Evolutionary conservation across 495 filamentous ascomycete genomes (phyloP).

Genomic region (Podospora pseudopauciseta): DNA sequence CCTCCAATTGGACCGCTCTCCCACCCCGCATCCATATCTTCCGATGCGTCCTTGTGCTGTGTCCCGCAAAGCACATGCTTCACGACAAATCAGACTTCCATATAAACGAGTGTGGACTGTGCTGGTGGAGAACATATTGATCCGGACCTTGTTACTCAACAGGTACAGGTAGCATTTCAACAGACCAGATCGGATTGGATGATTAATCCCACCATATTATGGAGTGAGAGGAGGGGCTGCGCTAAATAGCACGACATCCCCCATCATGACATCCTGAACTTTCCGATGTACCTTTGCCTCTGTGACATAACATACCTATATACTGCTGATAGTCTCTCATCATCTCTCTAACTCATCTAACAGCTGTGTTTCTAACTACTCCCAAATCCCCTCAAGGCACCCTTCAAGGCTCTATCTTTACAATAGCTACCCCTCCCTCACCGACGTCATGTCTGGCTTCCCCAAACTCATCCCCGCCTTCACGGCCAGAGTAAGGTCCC

Average conservation of each 20-base stretch:
- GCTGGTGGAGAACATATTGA: not conserved
- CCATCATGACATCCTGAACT: not conserved
- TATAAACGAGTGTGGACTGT: not conserved
- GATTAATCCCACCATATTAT: not conserved
- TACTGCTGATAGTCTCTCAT: no score
- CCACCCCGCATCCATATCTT: not conserved
- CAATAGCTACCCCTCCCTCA: not conserved
- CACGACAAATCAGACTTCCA: not conserved
- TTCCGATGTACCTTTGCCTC: not conserved
- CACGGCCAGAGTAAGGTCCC: slow-evolving; percentile 33
- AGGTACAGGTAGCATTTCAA: not conserved
- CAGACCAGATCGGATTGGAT: not conserved
- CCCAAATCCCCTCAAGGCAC: no score
- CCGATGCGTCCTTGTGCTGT: not conserved
- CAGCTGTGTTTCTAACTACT: no score
- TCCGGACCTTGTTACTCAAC: not conserved
- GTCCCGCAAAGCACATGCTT: not conserved
- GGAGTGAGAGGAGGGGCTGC: not conserved
- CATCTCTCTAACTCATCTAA: not conserved
- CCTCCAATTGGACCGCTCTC: not conserved
- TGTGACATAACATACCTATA: not conserved
- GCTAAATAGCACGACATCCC: not conserved
- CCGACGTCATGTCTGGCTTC: slow-evolving; percentile 36
- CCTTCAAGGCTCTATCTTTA: no score
- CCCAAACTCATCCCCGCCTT: slow-evolving; percentile 47